Conservation (phyloP, 73 alveolate genomes). For the Paramecium caudatum region DNA sequence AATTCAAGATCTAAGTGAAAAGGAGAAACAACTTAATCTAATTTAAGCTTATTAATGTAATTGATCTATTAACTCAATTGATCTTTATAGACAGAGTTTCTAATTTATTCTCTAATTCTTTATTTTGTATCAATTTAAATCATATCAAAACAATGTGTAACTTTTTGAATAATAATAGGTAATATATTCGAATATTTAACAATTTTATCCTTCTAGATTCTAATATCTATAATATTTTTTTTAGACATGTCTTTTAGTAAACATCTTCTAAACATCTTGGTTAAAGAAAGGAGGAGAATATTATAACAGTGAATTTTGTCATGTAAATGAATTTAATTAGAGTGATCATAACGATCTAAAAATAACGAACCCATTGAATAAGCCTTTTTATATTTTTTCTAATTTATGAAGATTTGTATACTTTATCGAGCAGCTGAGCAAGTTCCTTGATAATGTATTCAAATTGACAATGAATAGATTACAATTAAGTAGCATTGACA, state of each 20-base stretch:
- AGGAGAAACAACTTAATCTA: neutral
- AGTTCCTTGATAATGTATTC: neutral
- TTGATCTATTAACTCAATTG: neutral
- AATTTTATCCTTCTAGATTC: neutral
- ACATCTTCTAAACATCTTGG: neutral
- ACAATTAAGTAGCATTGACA: conserved; percentile 16
- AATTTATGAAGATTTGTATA: neutral
- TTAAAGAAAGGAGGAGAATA: neutral
- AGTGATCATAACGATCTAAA: conserved; percentile 9
- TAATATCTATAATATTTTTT: neutral
- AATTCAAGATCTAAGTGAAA: neutral
- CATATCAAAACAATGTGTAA: conserved; percentile 7
- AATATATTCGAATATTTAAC: neutral
- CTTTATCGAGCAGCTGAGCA: neutral
- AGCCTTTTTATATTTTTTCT: conserved; percentile 48
- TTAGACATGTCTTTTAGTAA: neutral
- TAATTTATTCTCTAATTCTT: neutral
- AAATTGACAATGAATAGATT: neutral
- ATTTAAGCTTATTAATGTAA: neutral
- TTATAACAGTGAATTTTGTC: conserved; percentile 31
- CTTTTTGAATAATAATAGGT: neutral
- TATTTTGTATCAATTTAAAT: conserved; percentile 25
- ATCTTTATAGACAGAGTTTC: neutral
- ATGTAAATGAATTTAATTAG: conserved; percentile 21
- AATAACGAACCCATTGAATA: conserved; percentile 10